These are phyloP conservation scores for Jatropha multifida DNA, from an alignment of 441 rosid genomes.

Conservation along the genomic window DNA sequence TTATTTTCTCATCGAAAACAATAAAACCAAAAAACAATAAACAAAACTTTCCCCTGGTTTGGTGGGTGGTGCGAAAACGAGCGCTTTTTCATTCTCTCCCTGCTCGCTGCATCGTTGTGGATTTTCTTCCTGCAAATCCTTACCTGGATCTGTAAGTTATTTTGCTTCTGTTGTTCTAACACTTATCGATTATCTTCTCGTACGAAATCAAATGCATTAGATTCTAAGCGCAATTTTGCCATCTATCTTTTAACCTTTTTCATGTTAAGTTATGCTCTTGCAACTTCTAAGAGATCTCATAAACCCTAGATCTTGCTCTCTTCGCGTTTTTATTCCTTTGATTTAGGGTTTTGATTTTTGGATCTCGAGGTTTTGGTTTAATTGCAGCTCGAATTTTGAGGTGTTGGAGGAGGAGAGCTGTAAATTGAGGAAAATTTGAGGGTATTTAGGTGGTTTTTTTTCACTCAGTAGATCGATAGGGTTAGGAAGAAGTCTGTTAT, in stretches of 20 bases:
- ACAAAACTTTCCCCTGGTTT: slow-evolving; percentile 16
- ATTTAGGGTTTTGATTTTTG: slow-evolving; percentile 38
- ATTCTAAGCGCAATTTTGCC: slow-evolving; percentile 8
- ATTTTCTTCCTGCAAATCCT: slow-evolving; percentile 12
- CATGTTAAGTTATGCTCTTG: slow-evolving; percentile 4
- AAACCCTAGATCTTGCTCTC: slow-evolving; percentile 48
- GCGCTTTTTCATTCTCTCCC: slow-evolving; percentile 22
- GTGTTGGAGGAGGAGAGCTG: slow-evolving; percentile 18
- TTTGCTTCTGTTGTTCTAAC: not conserved
- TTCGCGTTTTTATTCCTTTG: slow-evolving; percentile 11
- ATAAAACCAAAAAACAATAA: slow-evolving; percentile 8
- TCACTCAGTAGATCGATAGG: slow-evolving; percentile 25
- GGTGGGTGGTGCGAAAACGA: slow-evolving; percentile 42
- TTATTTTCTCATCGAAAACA: not conserved
- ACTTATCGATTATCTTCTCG: not conserved
- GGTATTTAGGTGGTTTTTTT: slow-evolving; percentile 6
- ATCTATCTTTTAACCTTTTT: not conserved
- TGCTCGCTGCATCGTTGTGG: not conserved
- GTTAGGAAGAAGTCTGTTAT: slow-evolving; percentile 23
- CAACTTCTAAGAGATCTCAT: slow-evolving; percentile 25
- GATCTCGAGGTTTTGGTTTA: slow-evolving; percentile 46
- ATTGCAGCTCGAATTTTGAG: slow-evolving; percentile 34
- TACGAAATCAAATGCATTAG: not conserved
- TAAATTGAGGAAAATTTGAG: slow-evolving; percentile 18
- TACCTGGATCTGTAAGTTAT: slow-evolving; percentile 36